Evolutionary conservation across 148 eudicot species (phyloP).

Genomic region (Polygonum aviculare): DNA sequence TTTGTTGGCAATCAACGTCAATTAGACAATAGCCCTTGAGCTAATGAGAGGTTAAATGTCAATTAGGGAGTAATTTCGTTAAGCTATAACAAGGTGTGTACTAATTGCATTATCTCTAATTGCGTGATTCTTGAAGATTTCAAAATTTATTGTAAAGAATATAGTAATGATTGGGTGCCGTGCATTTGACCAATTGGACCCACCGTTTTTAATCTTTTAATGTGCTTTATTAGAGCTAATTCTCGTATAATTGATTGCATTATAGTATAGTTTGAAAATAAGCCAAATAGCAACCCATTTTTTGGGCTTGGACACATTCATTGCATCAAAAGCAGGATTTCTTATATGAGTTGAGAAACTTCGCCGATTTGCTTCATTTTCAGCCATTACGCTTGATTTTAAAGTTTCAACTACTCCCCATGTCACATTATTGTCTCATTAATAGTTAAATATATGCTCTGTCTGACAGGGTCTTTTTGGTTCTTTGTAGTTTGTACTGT

Average conservation of each 20-base stretch:
- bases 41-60: background rate
- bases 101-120: background rate
- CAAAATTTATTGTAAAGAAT: background rate
- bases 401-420: constrained; percentile 2
- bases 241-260: background rate
- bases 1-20: background rate
- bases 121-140: background rate
- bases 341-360: background rate
- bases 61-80: background rate
- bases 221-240: background rate
- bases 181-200: constrained; percentile 9
- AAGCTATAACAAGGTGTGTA: background rate
- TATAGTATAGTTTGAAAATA: background rate
- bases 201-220: background rate
- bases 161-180: background rate
- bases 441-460: background rate
- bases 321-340: background rate
- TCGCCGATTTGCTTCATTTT: constrained; percentile 6
- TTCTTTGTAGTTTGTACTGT: background rate
- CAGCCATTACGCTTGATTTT: background rate
- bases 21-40: background rate
- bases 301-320: constrained; percentile 2
- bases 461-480: background rate
- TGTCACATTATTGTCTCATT: constrained; percentile 7
- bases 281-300: constrained; percentile 4